Base-by-base conservation (phyloP, 108 stramenopile genomes). In the Cyclotella kingstonii region DNA sequence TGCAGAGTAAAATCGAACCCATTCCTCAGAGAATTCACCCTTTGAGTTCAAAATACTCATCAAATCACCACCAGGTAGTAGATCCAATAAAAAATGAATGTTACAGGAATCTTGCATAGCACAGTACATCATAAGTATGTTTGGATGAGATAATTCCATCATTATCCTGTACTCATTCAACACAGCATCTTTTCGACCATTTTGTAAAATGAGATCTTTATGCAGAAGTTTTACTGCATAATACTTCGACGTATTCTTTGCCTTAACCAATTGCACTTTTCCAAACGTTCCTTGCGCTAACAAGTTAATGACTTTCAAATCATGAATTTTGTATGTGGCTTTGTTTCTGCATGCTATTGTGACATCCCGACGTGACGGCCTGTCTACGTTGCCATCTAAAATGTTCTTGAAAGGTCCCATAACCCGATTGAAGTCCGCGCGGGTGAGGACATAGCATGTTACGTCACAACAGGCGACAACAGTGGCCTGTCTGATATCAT, bases 391-490 rank as follows among this genome's bases (percentile, higher is more conserved):
- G 4, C 40, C 31, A 50, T 47, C 70, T 53, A 66, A 48, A 33
- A 84, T 35, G 11, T 82, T 81, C 23, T 83, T 70, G 25, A 87
- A 43, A 51, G 45, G 49, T 34, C 86, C 86, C 31, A 87, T 23
- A 43, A 87, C 77, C 10, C 60, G 75, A 12, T 53, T 71, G 42
- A 85, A 83, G 45, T 87, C 86, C 5, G 25, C 58, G 28, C 72
- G 56, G 35, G 63, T 47, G 53, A 73, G 49, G 10, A 73, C 52
- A 36, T 53, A 73, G 30, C 72, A 73, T n/a, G 77, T 53, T 2
- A 75, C 45, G 8, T 28, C 36, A 31, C 33, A 54, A 4, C 31
- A 40, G 8, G 81, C 84, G 3, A 67, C 34, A 46, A 78, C 76
- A 21, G 77, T 81, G 1, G 79, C 77, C n/a, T 33, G 17, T 51